Percentiles rank a stretch among this genome's conserved stretches.
Conservation (phyloP, 495 filamentous ascomycete species). For the Aspergillus funiculosus region DNA sequence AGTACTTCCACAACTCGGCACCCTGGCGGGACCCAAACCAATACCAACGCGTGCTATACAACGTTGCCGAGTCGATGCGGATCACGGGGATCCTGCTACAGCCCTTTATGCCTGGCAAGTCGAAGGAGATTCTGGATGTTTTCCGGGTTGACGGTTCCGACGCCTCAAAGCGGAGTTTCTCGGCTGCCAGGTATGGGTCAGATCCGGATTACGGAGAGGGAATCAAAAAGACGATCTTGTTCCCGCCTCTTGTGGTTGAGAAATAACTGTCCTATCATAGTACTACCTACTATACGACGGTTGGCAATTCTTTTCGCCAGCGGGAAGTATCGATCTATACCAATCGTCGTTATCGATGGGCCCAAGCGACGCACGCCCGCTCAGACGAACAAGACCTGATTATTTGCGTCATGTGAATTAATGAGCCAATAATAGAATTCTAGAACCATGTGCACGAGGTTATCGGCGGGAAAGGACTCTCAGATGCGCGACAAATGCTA, state of each 20-base stretch:
- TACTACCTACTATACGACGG: background rate
- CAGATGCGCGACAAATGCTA: slow-evolving; percentile 13
- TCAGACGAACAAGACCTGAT: slow-evolving; percentile 3
- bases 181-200: slow-evolving; percentile 46
- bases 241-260: slow-evolving; percentile 51
- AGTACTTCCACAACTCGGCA: slow-evolving; percentile 53
- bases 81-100: slow-evolving; percentile 80
- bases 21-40: slow-evolving; percentile 52
- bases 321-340: background rate
- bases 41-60: slow-evolving; percentile 54
- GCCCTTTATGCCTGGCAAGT: slow-evolving; percentile 84
- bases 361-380: too few species aligned
- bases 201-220: slow-evolving; percentile 67
- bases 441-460: slow-evolving; percentile 26
- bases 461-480: slow-evolving; percentile 31
- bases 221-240: slow-evolving; percentile 45
- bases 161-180: slow-evolving; percentile 48
- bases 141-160: slow-evolving; percentile 57
- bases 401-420: slow-evolving; percentile 25
- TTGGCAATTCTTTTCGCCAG: background rate
- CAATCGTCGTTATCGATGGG: too few species aligned
- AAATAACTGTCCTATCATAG: slow-evolving; percentile 25
- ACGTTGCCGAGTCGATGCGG: slow-evolving; percentile 70
- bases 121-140: slow-evolving; percentile 64
- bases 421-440: slow-evolving; percentile 13